These are phyloP conservation scores for Thozetella sp. DNA, from an alignment of 495 filamentous ascomycete species.

Conservation along the genomic window DNA sequence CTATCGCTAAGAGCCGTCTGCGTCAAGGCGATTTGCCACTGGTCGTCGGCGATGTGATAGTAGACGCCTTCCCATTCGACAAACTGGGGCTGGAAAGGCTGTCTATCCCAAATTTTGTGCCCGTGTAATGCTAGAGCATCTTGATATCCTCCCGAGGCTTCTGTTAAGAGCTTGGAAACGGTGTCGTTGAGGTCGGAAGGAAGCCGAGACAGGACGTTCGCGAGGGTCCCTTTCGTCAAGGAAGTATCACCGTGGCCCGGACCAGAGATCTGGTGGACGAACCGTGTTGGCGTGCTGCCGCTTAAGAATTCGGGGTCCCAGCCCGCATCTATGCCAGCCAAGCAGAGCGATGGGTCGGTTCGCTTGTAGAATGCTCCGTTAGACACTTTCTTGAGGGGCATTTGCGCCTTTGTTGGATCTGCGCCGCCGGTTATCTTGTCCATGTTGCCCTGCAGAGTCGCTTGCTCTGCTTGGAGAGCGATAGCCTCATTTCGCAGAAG, in stretches of 20 bases:
- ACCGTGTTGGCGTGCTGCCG: not conserved
- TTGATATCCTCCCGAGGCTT: not conserved
- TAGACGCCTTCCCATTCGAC: constrained; percentile 57
- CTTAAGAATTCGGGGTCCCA: constrained; percentile 5
- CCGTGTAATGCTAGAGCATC: not conserved
- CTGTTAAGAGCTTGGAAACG: constrained; percentile 4
- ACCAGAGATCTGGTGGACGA: constrained; percentile 7
- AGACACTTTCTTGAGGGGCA: constrained; percentile 5
- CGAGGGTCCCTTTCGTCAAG: not conserved
- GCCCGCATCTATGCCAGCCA: constrained; percentile 7
- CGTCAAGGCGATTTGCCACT: constrained; percentile 30
- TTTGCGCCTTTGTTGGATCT: too few species aligned
- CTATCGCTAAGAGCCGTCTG: constrained; percentile 9
- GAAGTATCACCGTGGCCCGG: constrained; percentile 2
- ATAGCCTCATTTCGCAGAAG: too few species aligned
- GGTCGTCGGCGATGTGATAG: constrained; percentile 37
- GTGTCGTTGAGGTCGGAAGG: not conserved
- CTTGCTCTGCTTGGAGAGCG: too few species aligned
- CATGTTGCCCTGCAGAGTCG: too few species aligned
- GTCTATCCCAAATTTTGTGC: constrained; percentile 24
- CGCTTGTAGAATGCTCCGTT: not conserved
- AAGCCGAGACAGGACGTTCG: not conserved
- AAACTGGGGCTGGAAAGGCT: constrained; percentile 53
- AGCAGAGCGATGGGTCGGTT: constrained; percentile 6
- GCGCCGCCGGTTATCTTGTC: too few species aligned